A percentile compares a stretch with the other conserved stretches of the same genome.
These are phyloP conservation scores for Myxozyma kluyveri DNA, from an alignment of 805 yeast species.

Conservation along the genomic window DNA sequence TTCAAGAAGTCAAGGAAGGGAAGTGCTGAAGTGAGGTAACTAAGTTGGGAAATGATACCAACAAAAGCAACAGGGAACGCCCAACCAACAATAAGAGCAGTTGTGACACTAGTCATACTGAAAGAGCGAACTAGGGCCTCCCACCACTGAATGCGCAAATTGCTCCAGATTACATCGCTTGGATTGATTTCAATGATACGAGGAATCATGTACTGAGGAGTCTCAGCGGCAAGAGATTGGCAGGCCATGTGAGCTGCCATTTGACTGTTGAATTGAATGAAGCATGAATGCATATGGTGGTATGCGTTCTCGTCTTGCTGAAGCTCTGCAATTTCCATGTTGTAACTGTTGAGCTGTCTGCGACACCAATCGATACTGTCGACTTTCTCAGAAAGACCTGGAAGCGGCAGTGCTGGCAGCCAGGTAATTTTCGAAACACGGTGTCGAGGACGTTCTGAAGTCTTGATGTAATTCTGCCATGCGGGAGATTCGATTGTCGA, in stretches of 20 bases:
- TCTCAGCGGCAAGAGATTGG: conserved; percentile 47
- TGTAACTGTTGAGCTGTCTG: conserved; percentile 64
- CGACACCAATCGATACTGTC: conserved; percentile 74
- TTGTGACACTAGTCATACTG: conserved; percentile 47
- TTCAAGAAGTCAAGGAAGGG: conserved; percentile 73
- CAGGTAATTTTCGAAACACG: conserved; percentile 40
- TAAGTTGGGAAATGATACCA: conserved; percentile 72
- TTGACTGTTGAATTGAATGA: conserved; percentile 60
- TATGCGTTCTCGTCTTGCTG: conserved; percentile 61
- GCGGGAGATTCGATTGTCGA: conserved; percentile 16
- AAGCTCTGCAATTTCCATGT: conserved; percentile 56
- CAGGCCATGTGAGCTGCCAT: conserved; percentile 61
- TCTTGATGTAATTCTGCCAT: conserved; percentile 49
- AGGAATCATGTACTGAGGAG: conserved; percentile 44
- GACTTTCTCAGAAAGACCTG: conserved; percentile 66
- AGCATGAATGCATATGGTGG: conserved; percentile 69
- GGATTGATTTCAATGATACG: conserved; percentile 54
- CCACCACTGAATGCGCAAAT: conserved; percentile 45
- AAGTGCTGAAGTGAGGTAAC: conserved; percentile 64
- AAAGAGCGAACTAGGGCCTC: conserved; percentile 43
- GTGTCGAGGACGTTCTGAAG: conserved; percentile 71
- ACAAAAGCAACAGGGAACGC: conserved; percentile 81
- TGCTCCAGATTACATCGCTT: conserved; percentile 69
- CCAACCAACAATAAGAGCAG: conserved; percentile 61
- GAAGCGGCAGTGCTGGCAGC: conserved; percentile 43